Evolutionary conservation across 1,139 yeast genomes (phyloP).

Genomic region (Sugiyamaella novakii): DNA sequence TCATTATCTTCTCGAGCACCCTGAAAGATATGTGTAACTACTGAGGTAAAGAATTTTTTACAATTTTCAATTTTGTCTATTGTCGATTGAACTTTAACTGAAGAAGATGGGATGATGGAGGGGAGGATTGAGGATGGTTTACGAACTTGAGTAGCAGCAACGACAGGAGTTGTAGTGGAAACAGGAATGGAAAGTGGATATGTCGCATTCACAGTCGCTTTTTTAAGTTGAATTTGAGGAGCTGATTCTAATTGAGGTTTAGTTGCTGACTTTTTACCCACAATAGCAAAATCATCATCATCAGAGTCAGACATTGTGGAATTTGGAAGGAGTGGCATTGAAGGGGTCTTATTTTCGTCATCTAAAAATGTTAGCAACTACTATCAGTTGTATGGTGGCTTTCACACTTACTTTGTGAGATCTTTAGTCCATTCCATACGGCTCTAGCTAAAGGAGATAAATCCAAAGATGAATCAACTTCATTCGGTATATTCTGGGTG

Average conservation of each 20-base stretch:
- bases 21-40: not conserved
- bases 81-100: slow-evolving; percentile 2
- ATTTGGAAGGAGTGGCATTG: not conserved
- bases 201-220: no score
- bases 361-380: not conserved
- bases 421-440: slow-evolving; percentile 6
- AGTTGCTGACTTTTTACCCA: not conserved
- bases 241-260: no score
- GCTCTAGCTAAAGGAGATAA: slow-evolving; percentile 5
- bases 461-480: not conserved
- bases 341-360: not conserved
- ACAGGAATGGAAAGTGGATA: no score
- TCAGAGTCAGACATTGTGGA: slow-evolving; percentile 1
- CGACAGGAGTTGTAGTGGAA: no score
- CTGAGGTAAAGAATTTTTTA: slow-evolving; percentile 4
- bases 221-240: no score
- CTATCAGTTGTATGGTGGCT: no score
- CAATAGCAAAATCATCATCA: slow-evolving; percentile 11
- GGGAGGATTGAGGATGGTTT: no score
- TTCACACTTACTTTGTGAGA: not conserved
- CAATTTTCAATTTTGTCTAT: not conserved
- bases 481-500: not conserved
- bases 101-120: no score
- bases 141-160: no score
- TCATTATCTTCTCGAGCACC: not conserved